Percentiles rank a stretch among this genome's conserved stretches.
Evolutionary conservation across 139 green algal species (phyloP).

Genomic region (Closterium sp.): DNA sequence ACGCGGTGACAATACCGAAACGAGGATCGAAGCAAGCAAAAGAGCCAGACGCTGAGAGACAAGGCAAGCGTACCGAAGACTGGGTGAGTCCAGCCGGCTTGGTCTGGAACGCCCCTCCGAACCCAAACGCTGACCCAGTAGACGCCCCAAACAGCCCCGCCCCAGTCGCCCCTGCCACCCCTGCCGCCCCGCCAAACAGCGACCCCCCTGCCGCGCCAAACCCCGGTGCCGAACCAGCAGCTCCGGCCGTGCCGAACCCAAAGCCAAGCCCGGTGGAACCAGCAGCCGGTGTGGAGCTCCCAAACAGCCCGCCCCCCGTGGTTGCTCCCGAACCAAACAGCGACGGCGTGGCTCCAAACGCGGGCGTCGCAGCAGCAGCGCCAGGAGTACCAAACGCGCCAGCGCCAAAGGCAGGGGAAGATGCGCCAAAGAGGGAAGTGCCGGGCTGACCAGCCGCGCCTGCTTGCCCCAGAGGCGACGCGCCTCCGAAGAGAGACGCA

Average conservation of each 20-base stretch:
- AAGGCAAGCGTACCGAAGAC: slow-evolving; percentile 5
- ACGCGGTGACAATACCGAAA: too few species aligned
- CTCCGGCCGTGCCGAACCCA: background rate
- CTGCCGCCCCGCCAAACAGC: background rate
- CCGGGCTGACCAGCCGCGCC: background rate
- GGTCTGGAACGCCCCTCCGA: background rate
- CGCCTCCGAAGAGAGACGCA: slow-evolving; percentile 26
- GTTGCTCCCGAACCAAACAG: slow-evolving; percentile 54
- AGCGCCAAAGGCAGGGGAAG: background rate
- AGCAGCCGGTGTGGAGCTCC: slow-evolving; percentile 4
- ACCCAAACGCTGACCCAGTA: background rate
- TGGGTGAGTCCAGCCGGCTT: slow-evolving; percentile 25
- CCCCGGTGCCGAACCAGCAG: background rate
- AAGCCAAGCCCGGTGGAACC: slow-evolving; percentile 10
- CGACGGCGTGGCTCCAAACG: slow-evolving; percentile 39
- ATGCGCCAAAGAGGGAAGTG: background rate
- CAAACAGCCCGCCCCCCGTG: slow-evolving; percentile 42
- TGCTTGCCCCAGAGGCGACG: slow-evolving; percentile 53
- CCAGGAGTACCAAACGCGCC: background rate
- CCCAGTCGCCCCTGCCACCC: background rate
- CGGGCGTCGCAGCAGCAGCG: background rate
- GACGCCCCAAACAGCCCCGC: background rate
- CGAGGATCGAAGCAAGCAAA: background rate
- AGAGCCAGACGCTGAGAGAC: background rate
- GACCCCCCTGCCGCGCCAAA: background rate